Base-by-base conservation (phyloP, 306 rosid genomes). In the Ziziphus jujuba region DNA sequence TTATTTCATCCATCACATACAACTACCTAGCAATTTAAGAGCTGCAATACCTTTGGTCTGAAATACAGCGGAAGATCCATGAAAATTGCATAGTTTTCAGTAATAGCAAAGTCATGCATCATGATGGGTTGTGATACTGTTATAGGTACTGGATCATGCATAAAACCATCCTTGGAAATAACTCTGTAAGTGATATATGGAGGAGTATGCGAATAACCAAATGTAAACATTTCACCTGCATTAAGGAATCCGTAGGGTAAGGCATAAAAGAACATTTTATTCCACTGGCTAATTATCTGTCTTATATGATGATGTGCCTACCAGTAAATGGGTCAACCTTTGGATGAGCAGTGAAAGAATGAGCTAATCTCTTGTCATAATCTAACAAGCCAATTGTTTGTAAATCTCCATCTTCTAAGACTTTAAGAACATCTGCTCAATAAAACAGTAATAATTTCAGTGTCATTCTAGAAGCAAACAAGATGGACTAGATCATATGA, bases 211-310 rank as follows among this genome's bases (percentile, higher is more conserved):
- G 98, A 71, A 83, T 90, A 93, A 49, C 98, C 98, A 80, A 93
- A 93, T 59, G 97, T 83, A 76, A 93, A 93, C 98, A 93, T 87
- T 84, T 93, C 98, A 16, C 91, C 98, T 93, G 90, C 86, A 84
- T 40, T 62, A 80, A 49, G 68, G 61, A 59, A 57, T 56, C 66
- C 50, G 57, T 51, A 61, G 69, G 73, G 75, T 61, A 19, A 63
- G 45, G 69, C 73, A 75, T 61, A 19, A 63, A 38, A 60, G 48
- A 73, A 47, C 9, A 63, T 56, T 56, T 61, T 24, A 63, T 65
- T 38, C 38, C 25, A 74, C 53, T 54, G 65, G 62, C 53, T 6
- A 24, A 60, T 50, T 21, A 71, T 73, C 75, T 61, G 59, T 57
- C 63, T 59, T 65, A 38, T 50, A 56, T 55, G 24, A 70, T 47